Conservation (phyloP, 2,329 filamentous ascomycete genomes). For the Botrytis pseudocinerea region DNA sequence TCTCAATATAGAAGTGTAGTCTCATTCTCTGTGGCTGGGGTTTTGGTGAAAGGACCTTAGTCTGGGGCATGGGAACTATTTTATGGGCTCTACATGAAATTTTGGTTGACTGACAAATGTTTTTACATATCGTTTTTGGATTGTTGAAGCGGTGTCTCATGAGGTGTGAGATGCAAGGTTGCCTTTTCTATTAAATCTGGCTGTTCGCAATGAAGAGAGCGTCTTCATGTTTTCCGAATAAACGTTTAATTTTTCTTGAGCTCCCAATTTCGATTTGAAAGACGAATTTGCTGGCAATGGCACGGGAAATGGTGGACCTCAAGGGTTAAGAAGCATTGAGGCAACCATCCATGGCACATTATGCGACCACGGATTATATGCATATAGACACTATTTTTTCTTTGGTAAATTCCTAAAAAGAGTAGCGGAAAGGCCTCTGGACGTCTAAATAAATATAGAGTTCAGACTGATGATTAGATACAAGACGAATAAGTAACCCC, state of each 20-base stretch:
- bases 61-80: not conserved
- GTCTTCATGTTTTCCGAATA: not conserved
- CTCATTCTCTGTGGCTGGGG: not conserved
- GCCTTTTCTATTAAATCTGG: not conserved
- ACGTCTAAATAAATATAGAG: not conserved
- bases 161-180: not conserved
- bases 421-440: not conserved
- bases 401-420: not conserved
- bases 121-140: not conserved
- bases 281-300: not conserved
- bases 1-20: not conserved
- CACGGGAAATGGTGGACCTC: too few relatives aligned
- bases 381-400: not conserved
- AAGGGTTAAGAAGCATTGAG: too few relatives aligned
- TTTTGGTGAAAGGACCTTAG: not conserved
- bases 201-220: not conserved
- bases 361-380: not conserved
- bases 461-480: not conserved
- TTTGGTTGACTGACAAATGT: not conserved
- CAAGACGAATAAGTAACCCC: not conserved
- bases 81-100: not conserved
- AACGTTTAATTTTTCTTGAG: not conserved
- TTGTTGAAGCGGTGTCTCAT: not conserved
- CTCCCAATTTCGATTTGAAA: not conserved
- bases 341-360: not conserved